Percentiles rank a stretch among this genome's conserved stretches.
Evolutionary conservation across 2,329 filamentous ascomycete genomes (phyloP).

Genomic region (Fusarium nygamai): DNA sequence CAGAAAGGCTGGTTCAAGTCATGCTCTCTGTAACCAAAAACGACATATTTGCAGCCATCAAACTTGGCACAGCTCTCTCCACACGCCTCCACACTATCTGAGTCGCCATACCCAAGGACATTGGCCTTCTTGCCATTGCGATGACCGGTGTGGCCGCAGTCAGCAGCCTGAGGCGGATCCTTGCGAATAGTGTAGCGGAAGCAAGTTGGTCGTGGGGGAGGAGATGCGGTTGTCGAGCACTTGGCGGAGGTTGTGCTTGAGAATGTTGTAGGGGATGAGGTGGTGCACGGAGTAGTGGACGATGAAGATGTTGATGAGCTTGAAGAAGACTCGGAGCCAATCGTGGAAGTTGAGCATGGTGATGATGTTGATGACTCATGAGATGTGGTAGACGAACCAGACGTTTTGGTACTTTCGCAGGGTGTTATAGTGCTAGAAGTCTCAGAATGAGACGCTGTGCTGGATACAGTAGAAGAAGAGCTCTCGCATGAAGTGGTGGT

Average conservation of each 20-base stretch:
- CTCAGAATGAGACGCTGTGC: not conserved
- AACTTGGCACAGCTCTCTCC: conserved; percentile 27
- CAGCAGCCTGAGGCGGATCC: not conserved
- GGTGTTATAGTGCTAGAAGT: not conserved
- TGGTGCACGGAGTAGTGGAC: not conserved
- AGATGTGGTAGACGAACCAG: not conserved
- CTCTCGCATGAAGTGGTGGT: not conserved
- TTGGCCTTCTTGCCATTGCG: conserved; percentile 13
- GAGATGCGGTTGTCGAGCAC: not conserved
- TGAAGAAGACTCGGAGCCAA: not conserved
- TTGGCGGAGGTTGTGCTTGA: not conserved
- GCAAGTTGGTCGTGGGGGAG: conserved; percentile 16
- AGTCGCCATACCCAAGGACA: conserved; percentile 20
- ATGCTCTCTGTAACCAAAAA: conserved; percentile 22
- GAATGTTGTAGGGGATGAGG: not conserved
- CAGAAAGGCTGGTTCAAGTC: conserved; percentile 30
- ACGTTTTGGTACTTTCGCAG: not conserved
- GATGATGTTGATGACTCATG: not conserved
- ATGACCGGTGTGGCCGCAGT: conserved; percentile 18
- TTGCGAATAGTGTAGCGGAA: conserved; percentile 27
- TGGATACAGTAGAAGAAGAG: not conserved
- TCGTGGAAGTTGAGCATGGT: not conserved
- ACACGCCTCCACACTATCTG: conserved; percentile 24
- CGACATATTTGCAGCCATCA: conserved; percentile 12
- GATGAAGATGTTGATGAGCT: not conserved